phyloP scores from a whole-genome alignment of 1,284 basidiomycete species.

The Apiotrichum laibachii region DNA sequence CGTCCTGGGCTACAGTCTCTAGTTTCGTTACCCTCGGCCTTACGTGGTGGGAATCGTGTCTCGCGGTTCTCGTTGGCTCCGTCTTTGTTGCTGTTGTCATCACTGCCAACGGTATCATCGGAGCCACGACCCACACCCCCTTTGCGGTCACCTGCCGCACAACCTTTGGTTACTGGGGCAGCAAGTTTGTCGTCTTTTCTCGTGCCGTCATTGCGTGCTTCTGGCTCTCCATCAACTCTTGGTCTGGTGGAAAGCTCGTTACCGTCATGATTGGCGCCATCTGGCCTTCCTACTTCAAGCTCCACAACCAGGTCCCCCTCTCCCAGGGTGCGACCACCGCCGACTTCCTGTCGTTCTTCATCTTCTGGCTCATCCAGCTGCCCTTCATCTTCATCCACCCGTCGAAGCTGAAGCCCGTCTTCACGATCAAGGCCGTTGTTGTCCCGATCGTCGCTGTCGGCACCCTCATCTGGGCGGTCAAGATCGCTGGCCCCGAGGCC shows the following conservation, averaged over 20 bases:
- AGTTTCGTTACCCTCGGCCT: slow-evolving; percentile 39
- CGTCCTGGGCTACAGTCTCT: slow-evolving; percentile 40
- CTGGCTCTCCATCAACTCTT: slow-evolving; percentile 70
- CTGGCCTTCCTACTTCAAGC: slow-evolving; percentile 65
- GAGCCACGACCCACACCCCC: slow-evolving; percentile 64
- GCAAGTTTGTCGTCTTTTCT: slow-evolving; percentile 57
- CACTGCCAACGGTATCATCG: slow-evolving; percentile 63
- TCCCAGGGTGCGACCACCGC: slow-evolving; percentile 64
- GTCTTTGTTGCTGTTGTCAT: slow-evolving; percentile 35
- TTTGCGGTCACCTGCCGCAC: slow-evolving; percentile 73
- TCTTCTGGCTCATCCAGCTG: slow-evolving; percentile 63
- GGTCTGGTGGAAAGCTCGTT: slow-evolving; percentile 36
- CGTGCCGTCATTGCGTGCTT: slow-evolving; percentile 71
- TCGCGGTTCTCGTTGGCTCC: slow-evolving; percentile 37
- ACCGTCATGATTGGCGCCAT: slow-evolving; percentile 69
- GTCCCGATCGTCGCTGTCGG: slow-evolving; percentile 67
- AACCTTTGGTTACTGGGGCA: slow-evolving; percentile 69
- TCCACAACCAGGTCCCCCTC: slow-evolving; percentile 64
- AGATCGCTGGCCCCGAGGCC: slow-evolving; percentile 62
- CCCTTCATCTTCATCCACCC: slow-evolving; percentile 74
- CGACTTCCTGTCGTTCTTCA: slow-evolving; percentile 64
- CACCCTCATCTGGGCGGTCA: slow-evolving; percentile 72
- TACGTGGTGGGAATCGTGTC: slow-evolving; percentile 36
- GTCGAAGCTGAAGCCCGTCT: slow-evolving; percentile 68
- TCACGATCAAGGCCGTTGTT: slow-evolving; percentile 63